These are phyloP conservation scores for Zymoseptoria passerinii DNA, from an alignment of 2,329 filamentous ascomycete species.

Conservation along the genomic window DNA sequence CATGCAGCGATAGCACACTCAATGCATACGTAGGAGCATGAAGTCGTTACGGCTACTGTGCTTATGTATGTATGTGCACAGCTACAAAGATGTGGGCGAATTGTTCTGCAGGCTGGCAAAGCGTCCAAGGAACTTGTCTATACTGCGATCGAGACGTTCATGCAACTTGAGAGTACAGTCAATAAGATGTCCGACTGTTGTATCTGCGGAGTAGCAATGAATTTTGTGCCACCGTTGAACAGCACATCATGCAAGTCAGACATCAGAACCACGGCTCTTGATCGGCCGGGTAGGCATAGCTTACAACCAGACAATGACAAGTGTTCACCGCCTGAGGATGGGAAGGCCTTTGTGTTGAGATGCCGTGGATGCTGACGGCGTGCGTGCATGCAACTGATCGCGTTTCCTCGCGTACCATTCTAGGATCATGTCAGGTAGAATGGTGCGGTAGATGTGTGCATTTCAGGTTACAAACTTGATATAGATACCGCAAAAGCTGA, in stretches of 20 bases:
- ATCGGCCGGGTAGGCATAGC: neutral
- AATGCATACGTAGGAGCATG: neutral
- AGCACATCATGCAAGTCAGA: neutral
- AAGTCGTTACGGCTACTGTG: neutral
- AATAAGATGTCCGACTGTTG: too few relatives aligned
- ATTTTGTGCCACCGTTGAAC: neutral
- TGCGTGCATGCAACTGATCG: neutral
- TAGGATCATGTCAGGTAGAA: neutral
- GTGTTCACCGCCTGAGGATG: neutral
- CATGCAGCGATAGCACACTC: neutral
- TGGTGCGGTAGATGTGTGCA: neutral
- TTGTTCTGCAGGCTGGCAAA: neutral
- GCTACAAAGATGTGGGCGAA: too few relatives aligned
- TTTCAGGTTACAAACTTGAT: neutral
- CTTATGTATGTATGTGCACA: too few relatives aligned
- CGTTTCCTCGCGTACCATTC: too few relatives aligned
- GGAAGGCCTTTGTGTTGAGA: neutral
- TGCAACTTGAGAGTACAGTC: too few relatives aligned
- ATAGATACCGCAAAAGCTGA: neutral
- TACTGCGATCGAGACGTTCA: too few relatives aligned
- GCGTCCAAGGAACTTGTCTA: neutral
- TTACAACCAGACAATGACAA: neutral
- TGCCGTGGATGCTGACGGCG: neutral
- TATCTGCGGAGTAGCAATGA: neutral
- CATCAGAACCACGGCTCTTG: neutral